Evolutionary conservation across 108 stramenopile species (phyloP), one percentile per base, ranked within the genome.

Genomic region (Pseudonitzschia delicatissima): DNA sequence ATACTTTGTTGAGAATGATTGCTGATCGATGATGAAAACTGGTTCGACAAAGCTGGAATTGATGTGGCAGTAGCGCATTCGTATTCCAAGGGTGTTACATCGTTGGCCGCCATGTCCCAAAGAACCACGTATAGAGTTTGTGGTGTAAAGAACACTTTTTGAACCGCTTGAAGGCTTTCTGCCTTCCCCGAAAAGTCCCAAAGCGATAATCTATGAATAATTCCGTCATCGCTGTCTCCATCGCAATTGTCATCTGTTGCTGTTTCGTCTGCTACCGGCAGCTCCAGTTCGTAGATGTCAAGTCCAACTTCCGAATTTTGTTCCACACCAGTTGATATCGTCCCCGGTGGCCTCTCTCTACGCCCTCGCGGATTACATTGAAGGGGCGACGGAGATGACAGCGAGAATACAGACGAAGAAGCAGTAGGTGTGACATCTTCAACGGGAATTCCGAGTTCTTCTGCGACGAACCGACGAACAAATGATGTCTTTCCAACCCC

Each of bases 101-200:
- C 31, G 27, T 27, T 31, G 1, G 55, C 55, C n/a, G 55, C 55
- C 55, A 57, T 57, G 25, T 57, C 55, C 55, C 55, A 57, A 34
- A 57, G 28, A 33, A 57, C 29, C 1, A 57, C 3, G 33, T 57
- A 57, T 1, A 57, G 33, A 11, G 55, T 57, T 32, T 57, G 33
- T 12, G 55, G 55, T 12, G 55, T 57, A 33, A 57, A 57, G 55
- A 57, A 57, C 55, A 57, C 31, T 57, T 57, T 17, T 57, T 57
- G 29, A 17, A 57, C 27, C 18, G 27, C 55, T 6, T 32, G 12
- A 57, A 57, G 33, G 17, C 31, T 31, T 57, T 57, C 32, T 48
- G 47, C n/a, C 4, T 57, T 31, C 5, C 55, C 55, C 13, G 17
- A 29, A 57, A 57, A 57, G 55, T 57, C 55, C 55, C 55, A 57